Evolutionary conservation across 208 protist species (phyloP).

Genomic region (Crithidia fasciculata): DNA sequence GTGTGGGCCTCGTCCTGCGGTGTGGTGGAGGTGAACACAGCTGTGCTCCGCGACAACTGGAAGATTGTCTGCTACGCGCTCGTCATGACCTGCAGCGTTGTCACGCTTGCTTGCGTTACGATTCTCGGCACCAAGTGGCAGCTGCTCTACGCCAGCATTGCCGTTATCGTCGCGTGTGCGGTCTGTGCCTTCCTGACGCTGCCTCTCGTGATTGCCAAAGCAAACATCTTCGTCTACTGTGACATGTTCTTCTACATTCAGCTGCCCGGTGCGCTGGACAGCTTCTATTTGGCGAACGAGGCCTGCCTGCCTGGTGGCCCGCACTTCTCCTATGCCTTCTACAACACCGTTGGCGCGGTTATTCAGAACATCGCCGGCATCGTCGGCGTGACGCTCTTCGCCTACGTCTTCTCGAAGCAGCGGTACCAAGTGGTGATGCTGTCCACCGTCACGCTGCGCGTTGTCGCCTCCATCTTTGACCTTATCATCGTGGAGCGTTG

Average conservation of each 20-base stretch:
- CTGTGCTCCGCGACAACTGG: slow-evolving; percentile 29
- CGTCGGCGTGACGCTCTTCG: slow-evolving; percentile 57
- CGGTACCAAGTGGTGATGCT: slow-evolving; percentile 61
- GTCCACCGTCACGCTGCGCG: slow-evolving; percentile 43
- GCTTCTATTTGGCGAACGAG: slow-evolving; percentile 44
- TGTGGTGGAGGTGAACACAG: slow-evolving; percentile 27
- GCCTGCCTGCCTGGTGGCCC: slow-evolving; percentile 50
- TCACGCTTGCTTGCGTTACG: slow-evolving; percentile 33
- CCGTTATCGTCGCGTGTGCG: slow-evolving; percentile 14
- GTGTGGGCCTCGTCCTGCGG: slow-evolving; percentile 19
- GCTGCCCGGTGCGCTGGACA: slow-evolving; percentile 51
- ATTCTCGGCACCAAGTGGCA: slow-evolving; percentile 33
- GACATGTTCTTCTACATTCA: slow-evolving; percentile 50
- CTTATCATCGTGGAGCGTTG: slow-evolving; percentile 75
- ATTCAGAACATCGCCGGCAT: slow-evolving; percentile 51
- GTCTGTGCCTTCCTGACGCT: slow-evolving; percentile 28
- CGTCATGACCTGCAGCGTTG: slow-evolving; percentile 34
- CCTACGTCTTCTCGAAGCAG: slow-evolving; percentile 48
- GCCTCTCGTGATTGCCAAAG: slow-evolving; percentile 39
- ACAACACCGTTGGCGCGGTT: slow-evolving; percentile 46
- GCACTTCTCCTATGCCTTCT: slow-evolving; percentile 59
- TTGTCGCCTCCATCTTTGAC: slow-evolving; percentile 60
- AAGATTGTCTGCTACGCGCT: slow-evolving; percentile 24
- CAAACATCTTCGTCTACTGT: slow-evolving; percentile 27
- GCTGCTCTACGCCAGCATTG: slow-evolving; percentile 30